Evolutionary conservation across 1,284 basidiomycete genomes (phyloP).

Genomic region (Retiboletus fuscus): DNA sequence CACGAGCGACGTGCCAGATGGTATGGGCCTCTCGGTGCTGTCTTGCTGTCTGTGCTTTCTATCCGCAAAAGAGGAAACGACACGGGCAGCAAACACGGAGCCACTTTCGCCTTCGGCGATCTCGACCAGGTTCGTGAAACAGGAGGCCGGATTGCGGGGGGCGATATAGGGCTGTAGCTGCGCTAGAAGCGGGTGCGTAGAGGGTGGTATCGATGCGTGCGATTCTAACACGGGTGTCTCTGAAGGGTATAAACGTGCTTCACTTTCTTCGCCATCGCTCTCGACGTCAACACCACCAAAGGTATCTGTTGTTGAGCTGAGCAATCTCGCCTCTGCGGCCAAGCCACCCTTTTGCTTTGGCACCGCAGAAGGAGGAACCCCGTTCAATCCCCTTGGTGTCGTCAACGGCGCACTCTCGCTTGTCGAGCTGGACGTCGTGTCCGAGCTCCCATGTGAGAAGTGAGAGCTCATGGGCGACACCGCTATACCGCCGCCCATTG

Average conservation of each 20-base stretch:
- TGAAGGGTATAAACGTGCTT: conserved; percentile 30
- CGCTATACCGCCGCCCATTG: conserved; percentile 14
- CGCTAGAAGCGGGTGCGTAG: conserved; percentile 53
- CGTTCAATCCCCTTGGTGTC: conserved; percentile 38
- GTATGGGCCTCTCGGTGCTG: conserved; percentile 41
- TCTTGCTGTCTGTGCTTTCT: background rate
- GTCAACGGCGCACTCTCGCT: conserved; percentile 35
- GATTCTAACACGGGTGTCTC: conserved; percentile 46
- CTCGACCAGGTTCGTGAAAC: conserved; percentile 74
- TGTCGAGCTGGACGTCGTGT: conserved; percentile 40
- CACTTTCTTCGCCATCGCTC: conserved; percentile 23
- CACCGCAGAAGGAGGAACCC: conserved; percentile 2
- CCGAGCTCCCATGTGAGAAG: conserved; percentile 42
- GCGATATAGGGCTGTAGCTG: conserved; percentile 75
- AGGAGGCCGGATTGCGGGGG: conserved; percentile 68
- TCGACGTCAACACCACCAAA: conserved; percentile 52
- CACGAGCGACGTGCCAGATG: conserved; percentile 57
- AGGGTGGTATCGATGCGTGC: conserved; percentile 40
- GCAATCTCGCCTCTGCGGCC: conserved; percentile 42
- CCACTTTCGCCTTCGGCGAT: conserved; percentile 85
- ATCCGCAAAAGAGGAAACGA: conserved; percentile 56
- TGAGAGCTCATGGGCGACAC: conserved; percentile 41
- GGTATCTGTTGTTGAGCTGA: conserved; percentile 52
- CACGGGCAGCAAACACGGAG: conserved; percentile 72
- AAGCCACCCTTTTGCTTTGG: conserved; percentile 34